Evolutionary conservation across 306 rosid species (phyloP), one percentile per base, ranked within the genome.

Genomic region (Lotus japonicus): DNA sequence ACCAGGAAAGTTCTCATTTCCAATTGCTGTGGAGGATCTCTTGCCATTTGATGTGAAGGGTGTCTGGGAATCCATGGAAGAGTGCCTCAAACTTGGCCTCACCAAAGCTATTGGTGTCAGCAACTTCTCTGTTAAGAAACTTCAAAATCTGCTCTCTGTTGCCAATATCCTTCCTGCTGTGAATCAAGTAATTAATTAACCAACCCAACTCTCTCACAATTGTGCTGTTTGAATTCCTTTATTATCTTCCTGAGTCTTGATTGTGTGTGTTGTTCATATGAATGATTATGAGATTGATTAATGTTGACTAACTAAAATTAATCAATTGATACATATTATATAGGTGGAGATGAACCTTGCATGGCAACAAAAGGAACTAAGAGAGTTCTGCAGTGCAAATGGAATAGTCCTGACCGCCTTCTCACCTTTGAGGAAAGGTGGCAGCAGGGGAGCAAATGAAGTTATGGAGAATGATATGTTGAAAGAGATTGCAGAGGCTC

Each of bases 271-370:
- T 35, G 1, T 35, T 35, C 9, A 35, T 35, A 35, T 35, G 9
- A 51, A 16, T 14, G 21, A 35, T 33, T 14, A 9, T 14, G 23
- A 33, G 13, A 35, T 39, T 53, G 18, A 53, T 31, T 52, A 38
- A 35, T 35, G 9, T 23, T 16, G 41, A 14, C 7, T 42, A n/a
- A 38, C 42, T 38, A 0, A 7, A 38, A 38, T 9, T 35, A 35
- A 35, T 35, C 7, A 51, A 18, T 0, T 23, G 23, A 11, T 72
- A 3, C 41, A 48, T 61, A 1, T 28, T 28, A 0, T 62, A 6
- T 77, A 86, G 94, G 95, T 88, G 73, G 95, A 88, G 73, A 71
- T 88, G 88, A 83, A 76, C 66, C 84, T 84, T 2, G 74, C 83
- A 5, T 88, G 95, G 95, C 90, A 88, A 33, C 95, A 85, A 46